Base-by-base conservation (phyloP, 768 basidiomycete genomes). In the Rhizopogon vulgaris region DNA sequence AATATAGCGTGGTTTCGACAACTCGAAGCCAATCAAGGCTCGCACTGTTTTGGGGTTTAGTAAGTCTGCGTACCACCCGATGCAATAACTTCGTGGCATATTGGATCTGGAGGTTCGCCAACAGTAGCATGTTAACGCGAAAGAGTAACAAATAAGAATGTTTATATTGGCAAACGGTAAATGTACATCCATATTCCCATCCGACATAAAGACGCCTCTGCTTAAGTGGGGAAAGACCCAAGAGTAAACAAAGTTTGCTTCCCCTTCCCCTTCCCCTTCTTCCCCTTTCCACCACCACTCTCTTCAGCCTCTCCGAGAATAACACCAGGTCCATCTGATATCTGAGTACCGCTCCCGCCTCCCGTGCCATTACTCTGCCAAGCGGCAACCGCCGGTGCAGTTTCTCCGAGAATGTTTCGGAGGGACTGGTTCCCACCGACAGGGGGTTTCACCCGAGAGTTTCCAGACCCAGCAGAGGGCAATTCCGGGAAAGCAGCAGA, bases 221-320 rank as follows among this genome's bases (percentile, higher is more conserved):
- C 36, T 66, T 46, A 67, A 32, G 68, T 40, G 38, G 77, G 77
- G 59, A 78, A 78, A 14, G 76, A 71, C 8, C 80, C 79, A 38
- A 82, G 53, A 18, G 74, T 90, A 60, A 92, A 93, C 57, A 94
- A 66, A 8, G 82, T 91, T 74, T 92, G 87, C 70, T 92, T 92
- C 65, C 83, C 81, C 67, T 91, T 90, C 1, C 82, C 83, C 63
- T 91, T 93, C 0, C 80, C 78, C 68, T 89, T 91, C 75, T 82
- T 88, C 32, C 80, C 80, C 58, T 80, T 85, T 0, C 56, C 63
- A 17, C 48, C 53, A 18, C 42, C 55, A 58, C 60, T 57, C 11
- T 48, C 55, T 52, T 50, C 56, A 49, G 4, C 48, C 57, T 48
- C 48, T 48, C 52, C 3, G n/a, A 12, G 56, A 15, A 27, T 17